phyloP scores from a whole-genome alignment of 176 grass and related monocot species.

The Saccharum officinarum region DNA sequence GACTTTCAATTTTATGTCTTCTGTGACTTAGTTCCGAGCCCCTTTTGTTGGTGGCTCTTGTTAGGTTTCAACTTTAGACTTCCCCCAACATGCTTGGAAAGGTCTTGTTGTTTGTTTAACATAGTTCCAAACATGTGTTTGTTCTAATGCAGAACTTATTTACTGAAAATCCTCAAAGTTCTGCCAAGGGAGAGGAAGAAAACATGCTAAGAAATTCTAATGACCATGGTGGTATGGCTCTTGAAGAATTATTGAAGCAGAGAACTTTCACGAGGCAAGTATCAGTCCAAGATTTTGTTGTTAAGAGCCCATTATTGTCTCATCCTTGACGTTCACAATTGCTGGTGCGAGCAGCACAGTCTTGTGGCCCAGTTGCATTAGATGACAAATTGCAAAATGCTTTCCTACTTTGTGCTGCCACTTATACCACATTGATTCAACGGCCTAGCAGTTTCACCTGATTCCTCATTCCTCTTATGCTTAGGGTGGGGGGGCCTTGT shows the following conservation, averaged over 20 bases:
- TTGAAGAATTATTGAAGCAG: slow-evolving; percentile 56
- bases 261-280: slow-evolving; percentile 59
- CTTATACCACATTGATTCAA: neutral
- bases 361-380: neutral
- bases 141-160: slow-evolving; percentile 28
- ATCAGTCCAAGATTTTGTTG: neutral
- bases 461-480: slow-evolving; percentile 4
- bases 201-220: slow-evolving; percentile 21
- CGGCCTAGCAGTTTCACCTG: neutral
- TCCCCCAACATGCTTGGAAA: no score
- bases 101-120: neutral
- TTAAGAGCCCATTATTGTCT: neutral
- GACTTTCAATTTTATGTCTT: neutral
- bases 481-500: neutral
- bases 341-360: neutral
- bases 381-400: neutral
- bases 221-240: slow-evolving; percentile 14
- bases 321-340: neutral
- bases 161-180: slow-evolving; percentile 29
- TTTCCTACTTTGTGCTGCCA: neutral
- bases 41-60: no score
- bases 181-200: slow-evolving; percentile 23
- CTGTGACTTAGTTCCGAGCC: no score
- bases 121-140: neutral
- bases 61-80: no score